These are phyloP conservation scores for Beauveria medogensis DNA, from an alignment of 2,329 filamentous ascomycete genomes.

Conservation along the genomic window DNA sequence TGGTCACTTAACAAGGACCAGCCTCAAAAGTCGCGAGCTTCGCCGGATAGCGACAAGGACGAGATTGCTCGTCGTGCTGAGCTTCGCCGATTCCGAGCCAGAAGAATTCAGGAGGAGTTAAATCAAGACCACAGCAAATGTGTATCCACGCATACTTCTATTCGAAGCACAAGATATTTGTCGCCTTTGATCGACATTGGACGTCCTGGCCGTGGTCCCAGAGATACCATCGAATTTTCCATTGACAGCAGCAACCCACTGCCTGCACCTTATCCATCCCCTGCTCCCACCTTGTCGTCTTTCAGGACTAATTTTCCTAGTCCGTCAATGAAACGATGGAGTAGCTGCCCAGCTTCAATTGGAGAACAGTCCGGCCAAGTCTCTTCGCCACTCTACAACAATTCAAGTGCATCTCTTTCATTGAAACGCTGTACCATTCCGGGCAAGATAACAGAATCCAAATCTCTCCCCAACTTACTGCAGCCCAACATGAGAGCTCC, in stretches of 20 bases:
- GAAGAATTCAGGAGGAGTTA: conserved; percentile 51
- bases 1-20: conserved; percentile 36
- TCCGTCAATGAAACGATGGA: conserved; percentile 2
- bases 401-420: background rate
- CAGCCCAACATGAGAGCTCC: background rate
- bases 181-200: conserved; percentile 22
- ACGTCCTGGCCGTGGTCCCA: conserved; percentile 32
- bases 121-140: conserved; percentile 36
- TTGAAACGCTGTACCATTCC: conserved; percentile 12
- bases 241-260: conserved; percentile 15
- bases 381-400: background rate
- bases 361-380: background rate
- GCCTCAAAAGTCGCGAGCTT: conserved; percentile 32
- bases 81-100: conserved; percentile 45
- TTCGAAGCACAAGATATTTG: conserved; percentile 17
- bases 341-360: conserved; percentile 3
- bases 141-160: conserved; percentile 21
- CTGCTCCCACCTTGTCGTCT: conserved; percentile 12
- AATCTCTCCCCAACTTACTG: background rate
- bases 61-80: conserved; percentile 48
- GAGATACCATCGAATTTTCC: conserved; percentile 42
- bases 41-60: conserved; percentile 40
- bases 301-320: conserved; percentile 10
- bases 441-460: background rate
- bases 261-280: conserved; percentile 5